phyloP scores from a whole-genome alignment of 2,329 filamentous ascomycete genomes.

The Penicillium sp. region DNA sequence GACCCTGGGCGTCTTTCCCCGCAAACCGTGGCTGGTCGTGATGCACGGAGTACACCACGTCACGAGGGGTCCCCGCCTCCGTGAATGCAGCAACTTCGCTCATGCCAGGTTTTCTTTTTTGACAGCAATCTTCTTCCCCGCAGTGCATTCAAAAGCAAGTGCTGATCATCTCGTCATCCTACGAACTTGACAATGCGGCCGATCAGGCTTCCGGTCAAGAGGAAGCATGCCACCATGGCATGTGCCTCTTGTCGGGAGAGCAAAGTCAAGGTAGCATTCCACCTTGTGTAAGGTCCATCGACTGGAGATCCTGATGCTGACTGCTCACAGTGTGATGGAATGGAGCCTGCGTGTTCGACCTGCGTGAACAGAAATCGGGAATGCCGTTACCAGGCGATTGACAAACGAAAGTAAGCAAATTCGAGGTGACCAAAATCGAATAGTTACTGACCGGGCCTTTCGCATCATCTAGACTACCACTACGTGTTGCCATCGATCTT shows the following conservation, averaged over 20 bases:
- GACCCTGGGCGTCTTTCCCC: no score
- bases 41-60: no score
- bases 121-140: no score
- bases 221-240: constrained; percentile 25
- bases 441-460: no score
- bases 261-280: constrained; percentile 37
- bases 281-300: not conserved
- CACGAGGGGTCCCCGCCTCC: no score
- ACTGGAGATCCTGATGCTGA: no score
- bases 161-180: not conserved
- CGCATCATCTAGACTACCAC: not conserved
- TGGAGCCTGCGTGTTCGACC: not conserved
- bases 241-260: constrained; percentile 37
- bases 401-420: not conserved
- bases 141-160: not conserved
- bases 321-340: not conserved
- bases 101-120: no score
- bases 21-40: no score
- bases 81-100: no score
- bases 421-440: not conserved
- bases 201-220: not conserved
- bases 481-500: not conserved
- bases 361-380: not conserved
- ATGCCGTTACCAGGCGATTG: not conserved
- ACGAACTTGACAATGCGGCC: not conserved